A percentile compares a stretch with the other conserved stretches of the same genome.
These are phyloP conservation scores for Ilex asprella DNA, from an alignment of 257 asterid genomes.

Conservation along the genomic window DNA sequence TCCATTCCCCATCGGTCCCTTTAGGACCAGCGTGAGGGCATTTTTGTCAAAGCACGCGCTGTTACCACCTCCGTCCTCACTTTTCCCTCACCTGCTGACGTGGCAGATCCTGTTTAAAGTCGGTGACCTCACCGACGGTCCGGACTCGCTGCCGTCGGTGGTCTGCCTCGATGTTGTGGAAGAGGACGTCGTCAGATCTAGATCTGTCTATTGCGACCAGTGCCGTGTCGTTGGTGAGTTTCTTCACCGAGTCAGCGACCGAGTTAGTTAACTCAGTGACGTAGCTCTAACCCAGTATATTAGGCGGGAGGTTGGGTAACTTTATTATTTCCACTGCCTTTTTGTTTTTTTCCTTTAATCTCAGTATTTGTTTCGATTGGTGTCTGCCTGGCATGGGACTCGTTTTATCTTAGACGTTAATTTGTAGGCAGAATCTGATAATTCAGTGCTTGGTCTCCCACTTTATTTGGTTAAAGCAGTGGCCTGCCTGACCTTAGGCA, in stretches of 20 bases:
- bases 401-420: slow-evolving; percentile 4
- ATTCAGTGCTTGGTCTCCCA: too few species aligned
- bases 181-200: slow-evolving; percentile 90
- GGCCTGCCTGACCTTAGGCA: too few species aligned
- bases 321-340: too few species aligned
- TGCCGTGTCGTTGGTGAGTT: slow-evolving; percentile 99
- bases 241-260: slow-evolving; percentile 16
- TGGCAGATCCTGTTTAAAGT: slow-evolving; percentile 85
- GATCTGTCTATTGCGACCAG: slow-evolving; percentile 93
- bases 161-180: slow-evolving; percentile 80
- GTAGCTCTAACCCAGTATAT: too few species aligned
- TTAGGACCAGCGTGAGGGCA: slow-evolving; percentile 48
- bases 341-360: too few species aligned
- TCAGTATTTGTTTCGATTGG: too few species aligned
- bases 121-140: slow-evolving; percentile 52
- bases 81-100: slow-evolving; percentile 77
- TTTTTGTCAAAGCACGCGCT: slow-evolving; percentile 60
- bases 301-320: too few species aligned
- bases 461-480: too few species aligned
- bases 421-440: background rate
- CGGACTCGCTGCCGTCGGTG: slow-evolving; percentile 39
- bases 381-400: background rate
- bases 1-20: slow-evolving; percentile 37
- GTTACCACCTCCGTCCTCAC: slow-evolving; percentile 68
- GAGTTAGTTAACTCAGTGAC: too few species aligned